A percentile compares a stretch with the other conserved stretches of the same genome.
These are phyloP conservation scores for Cyberlindnera suaveolens DNA, from an alignment of 805 yeast species.

Conservation along the genomic window DNA sequence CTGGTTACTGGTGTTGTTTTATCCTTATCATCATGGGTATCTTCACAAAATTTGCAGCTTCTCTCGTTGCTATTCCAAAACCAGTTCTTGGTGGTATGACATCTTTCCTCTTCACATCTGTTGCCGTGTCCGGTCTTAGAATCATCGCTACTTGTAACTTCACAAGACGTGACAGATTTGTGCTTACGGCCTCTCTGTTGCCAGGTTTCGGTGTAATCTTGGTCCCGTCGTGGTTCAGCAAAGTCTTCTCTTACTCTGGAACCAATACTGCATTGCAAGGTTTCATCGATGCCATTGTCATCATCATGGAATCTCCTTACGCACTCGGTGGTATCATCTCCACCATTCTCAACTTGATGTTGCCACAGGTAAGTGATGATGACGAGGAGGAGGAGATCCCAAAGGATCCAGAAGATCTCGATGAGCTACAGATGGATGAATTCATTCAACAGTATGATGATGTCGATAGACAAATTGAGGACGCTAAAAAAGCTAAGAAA, in stretches of 20 bases:
- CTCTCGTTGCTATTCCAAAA: constrained; percentile 77
- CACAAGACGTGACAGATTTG: constrained; percentile 69
- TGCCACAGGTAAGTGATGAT: constrained; percentile 49
- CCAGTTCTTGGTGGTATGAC: constrained; percentile 88
- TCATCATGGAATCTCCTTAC: constrained; percentile 69
- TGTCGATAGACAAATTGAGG: constrained; percentile 10
- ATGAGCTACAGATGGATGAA: constrained; percentile 20
- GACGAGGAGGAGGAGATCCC: constrained; percentile 10
- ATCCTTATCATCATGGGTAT: constrained; percentile 82
- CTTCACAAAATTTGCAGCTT: constrained; percentile 81
- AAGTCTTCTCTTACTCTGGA: constrained; percentile 64
- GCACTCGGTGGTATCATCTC: constrained; percentile 66
- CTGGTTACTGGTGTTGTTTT: constrained; percentile 75
- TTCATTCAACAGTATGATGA: constrained; percentile 23
- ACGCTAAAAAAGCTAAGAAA: constrained; percentile 1
- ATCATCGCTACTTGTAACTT: constrained; percentile 49
- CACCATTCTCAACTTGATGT: constrained; percentile 50
- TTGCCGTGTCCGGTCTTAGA: constrained; percentile 67
- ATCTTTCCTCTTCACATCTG: constrained; percentile 67
- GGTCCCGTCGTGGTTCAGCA: constrained; percentile 58
- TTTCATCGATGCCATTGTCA: constrained; percentile 58
- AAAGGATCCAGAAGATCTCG: constrained; percentile 11
- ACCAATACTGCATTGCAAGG: constrained; percentile 50
- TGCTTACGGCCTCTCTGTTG: constrained; percentile 56
- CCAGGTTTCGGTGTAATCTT: constrained; percentile 65